A percentile compares a stretch with the other conserved stretches of the same genome.
Conservation (phyloP, 192 early-diverging fungal genomes). For the Coemansia sp. region DNA sequence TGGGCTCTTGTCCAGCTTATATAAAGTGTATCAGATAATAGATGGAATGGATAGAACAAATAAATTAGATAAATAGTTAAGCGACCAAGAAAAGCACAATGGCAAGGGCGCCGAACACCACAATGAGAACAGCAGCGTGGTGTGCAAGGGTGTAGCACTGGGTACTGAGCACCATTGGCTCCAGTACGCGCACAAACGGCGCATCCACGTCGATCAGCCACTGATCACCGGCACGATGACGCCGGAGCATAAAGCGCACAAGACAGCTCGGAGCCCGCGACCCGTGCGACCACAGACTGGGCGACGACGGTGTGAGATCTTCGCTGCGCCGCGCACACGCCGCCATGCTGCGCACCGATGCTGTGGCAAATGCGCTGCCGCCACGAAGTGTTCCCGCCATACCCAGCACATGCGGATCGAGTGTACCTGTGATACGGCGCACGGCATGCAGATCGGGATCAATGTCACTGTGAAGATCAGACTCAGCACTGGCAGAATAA, state of each 20-base stretch:
- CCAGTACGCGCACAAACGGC: slow-evolving; percentile 15
- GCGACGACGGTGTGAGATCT: background rate
- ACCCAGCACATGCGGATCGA: slow-evolving; percentile 1
- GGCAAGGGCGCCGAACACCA: slow-evolving; percentile 8
- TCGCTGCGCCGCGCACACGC: background rate
- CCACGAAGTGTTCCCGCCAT: background rate
- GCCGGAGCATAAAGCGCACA: slow-evolving; percentile 26
- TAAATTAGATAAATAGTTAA: no score
- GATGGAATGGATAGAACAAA: no score
- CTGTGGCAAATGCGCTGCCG: background rate
- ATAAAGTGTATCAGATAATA: no score
- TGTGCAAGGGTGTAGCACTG: slow-evolving; percentile 25
- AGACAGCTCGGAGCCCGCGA: background rate
- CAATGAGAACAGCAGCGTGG: slow-evolving; percentile 14
- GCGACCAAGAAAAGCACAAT: slow-evolving; percentile 16
- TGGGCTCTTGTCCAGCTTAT: no score
- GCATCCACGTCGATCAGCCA: slow-evolving; percentile 31
- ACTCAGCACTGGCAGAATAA: no score
- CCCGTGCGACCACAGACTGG: slow-evolving; percentile 23
- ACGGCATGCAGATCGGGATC: slow-evolving; percentile 9
- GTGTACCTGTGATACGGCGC: slow-evolving; percentile 21
- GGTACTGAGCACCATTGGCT: slow-evolving; percentile 20
- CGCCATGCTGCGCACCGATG: background rate
- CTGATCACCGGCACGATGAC: slow-evolving; percentile 15
- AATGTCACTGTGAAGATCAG: background rate